Evolutionary conservation across 2,329 filamentous ascomycete genomes (phyloP).

Genomic region (Knufia fluminis): DNA sequence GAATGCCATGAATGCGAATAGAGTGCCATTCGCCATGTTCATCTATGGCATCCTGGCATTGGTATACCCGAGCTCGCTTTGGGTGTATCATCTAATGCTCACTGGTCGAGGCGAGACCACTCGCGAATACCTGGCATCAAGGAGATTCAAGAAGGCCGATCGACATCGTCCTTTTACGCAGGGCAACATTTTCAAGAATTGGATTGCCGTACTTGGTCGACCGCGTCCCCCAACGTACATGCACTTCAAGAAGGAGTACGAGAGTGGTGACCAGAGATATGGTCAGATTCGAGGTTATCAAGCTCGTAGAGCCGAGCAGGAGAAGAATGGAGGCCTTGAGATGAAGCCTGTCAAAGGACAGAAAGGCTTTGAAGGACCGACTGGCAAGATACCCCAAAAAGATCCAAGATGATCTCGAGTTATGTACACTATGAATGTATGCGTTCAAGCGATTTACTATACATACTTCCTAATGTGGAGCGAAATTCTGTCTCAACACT

Average conservation of each 20-base stretch:
- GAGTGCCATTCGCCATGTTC: constrained; percentile 78
- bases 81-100: constrained; percentile 83
- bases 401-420: constrained; percentile 12
- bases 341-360: constrained; percentile 55
- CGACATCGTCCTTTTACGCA: constrained; percentile 86
- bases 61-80: constrained; percentile 73
- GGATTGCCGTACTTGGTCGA: constrained; percentile 68
- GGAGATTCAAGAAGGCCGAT: constrained; percentile 89
- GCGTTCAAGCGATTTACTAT: constrained; percentile 8
- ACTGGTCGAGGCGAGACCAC: constrained; percentile 90
- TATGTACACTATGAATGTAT: constrained; percentile 5
- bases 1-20: constrained; percentile 58
- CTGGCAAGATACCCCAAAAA: constrained; percentile 12
- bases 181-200: constrained; percentile 65
- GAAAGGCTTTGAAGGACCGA: constrained; percentile 22
- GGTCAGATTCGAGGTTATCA: constrained; percentile 48
- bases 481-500: background rate
- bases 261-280: constrained; percentile 76
- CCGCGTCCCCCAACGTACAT: constrained; percentile 84
- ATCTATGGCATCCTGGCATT: constrained; percentile 69
- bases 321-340: constrained; percentile 54
- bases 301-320: constrained; percentile 40
- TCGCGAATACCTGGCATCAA: constrained; percentile 87
- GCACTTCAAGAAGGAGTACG: constrained; percentile 68
- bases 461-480: constrained; percentile 1